These are phyloP conservation scores for Diaporthe humulicola DNA, from an alignment of 2,329 filamentous ascomycete genomes.

Conservation along the genomic window DNA sequence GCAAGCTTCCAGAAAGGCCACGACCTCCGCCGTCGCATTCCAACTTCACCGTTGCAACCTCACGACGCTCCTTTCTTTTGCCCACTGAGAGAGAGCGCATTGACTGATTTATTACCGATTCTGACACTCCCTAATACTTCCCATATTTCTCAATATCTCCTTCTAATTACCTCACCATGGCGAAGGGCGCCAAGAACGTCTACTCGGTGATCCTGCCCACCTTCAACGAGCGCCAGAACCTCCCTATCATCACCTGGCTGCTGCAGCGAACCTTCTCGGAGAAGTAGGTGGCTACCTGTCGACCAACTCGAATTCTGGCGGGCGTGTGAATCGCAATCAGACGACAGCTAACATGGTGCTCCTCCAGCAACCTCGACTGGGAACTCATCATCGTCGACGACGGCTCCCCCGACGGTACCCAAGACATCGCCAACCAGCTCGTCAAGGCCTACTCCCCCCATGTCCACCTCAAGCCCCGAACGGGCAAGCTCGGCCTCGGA, in stretches of 20 bases:
- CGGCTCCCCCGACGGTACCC: constrained; percentile 95
- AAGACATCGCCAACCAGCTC: constrained; percentile 90
- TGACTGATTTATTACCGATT: constrained; percentile 35
- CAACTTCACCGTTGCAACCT: constrained; percentile 21
- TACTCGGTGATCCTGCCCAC: constrained; percentile 98
- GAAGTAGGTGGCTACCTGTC: constrained; percentile 69
- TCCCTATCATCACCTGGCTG: constrained; percentile 95
- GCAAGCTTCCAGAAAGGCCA: constrained; percentile 34
- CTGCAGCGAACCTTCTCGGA: constrained; percentile 92
- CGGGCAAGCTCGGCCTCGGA: constrained; percentile 96
- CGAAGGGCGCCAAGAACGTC: constrained; percentile 72
- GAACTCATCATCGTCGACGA: constrained; percentile 99
- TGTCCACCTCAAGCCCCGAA: constrained; percentile 87
- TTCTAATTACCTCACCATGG: constrained; percentile 55
- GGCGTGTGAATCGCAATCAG: neutral
- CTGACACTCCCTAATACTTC: constrained; percentile 39
- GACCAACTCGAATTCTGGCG: neutral
- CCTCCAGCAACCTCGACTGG: constrained; percentile 87
- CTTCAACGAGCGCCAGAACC: constrained; percentile 97
- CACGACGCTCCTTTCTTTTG: constrained; percentile 36
- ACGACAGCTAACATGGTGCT: neutral
- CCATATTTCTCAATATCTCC: neutral
- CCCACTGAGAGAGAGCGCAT: constrained; percentile 29
- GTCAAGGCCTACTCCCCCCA: constrained; percentile 85
- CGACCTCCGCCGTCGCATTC: constrained; percentile 30